A percentile compares a stretch with the other conserved stretches of the same genome.
Conservation (phyloP, 495 filamentous ascomycete genomes). For the Penicillium tannophilum region DNA sequence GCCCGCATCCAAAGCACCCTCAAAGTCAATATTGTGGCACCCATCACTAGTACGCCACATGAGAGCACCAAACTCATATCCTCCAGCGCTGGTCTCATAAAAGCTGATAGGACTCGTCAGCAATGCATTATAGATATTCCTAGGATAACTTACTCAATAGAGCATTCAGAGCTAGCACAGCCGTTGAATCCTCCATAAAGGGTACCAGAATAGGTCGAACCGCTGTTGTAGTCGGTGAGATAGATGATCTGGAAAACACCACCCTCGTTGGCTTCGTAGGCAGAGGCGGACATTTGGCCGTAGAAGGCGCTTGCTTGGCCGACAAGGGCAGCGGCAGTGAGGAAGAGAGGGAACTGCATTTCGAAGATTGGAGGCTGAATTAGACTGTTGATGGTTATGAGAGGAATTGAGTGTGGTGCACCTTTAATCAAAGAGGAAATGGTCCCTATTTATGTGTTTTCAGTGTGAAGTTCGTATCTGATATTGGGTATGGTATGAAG, state of each 20-base stretch:
- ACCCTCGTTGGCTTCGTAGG: background rate
- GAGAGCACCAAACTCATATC: constrained; percentile 6
- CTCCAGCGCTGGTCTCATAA: constrained; percentile 11
- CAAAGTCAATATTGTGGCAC: constrained; percentile 20
- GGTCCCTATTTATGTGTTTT: background rate
- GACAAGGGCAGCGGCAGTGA: background rate
- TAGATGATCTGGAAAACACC: constrained; percentile 9
- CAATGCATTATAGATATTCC: no score
- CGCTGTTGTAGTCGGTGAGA: constrained; percentile 15
- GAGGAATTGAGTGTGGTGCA: background rate
- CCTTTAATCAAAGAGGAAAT: background rate
- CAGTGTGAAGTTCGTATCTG: no score
- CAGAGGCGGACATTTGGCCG: constrained; percentile 14
- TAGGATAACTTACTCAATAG: constrained; percentile 1
- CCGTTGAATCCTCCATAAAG: constrained; percentile 13
- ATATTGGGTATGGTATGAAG: background rate
- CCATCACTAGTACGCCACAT: constrained; percentile 18
- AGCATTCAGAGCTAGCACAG: constrained; percentile 6
- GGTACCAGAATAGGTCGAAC: constrained; percentile 10
- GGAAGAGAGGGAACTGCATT: constrained; percentile 1
- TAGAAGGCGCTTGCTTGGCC: constrained; percentile 10
- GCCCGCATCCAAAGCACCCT: constrained; percentile 10
- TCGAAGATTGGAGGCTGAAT: background rate
- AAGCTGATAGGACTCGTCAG: constrained; percentile 4
- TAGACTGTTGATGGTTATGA: background rate